A percentile compares a stretch with the other conserved stretches of the same genome.
These are phyloP conservation scores for Vaccinium corymbosum DNA, from an alignment of 148 eudicot genomes.

Conservation along the genomic window DNA sequence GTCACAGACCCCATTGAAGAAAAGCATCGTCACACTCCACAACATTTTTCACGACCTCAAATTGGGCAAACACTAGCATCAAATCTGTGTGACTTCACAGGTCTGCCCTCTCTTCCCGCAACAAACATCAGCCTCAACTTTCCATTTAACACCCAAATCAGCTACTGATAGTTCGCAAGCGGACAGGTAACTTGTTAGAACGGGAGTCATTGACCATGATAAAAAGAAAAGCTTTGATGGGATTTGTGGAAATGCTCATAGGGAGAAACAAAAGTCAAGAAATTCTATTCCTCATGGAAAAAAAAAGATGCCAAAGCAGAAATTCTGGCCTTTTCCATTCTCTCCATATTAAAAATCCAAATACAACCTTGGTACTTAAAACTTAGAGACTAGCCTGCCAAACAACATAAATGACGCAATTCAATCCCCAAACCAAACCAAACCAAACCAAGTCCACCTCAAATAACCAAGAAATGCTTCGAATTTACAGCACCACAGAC, in stretches of 20 bases:
- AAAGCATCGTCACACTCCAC: neutral
- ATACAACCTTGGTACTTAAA: neutral
- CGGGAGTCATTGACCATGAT: neutral
- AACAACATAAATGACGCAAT: neutral
- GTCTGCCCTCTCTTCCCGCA: neutral
- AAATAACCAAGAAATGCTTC: neutral
- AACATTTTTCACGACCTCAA: neutral
- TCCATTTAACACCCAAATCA: neutral
- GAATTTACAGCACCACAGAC: neutral
- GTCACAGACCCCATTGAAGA: neutral
- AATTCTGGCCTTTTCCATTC: neutral
- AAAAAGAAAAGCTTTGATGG: neutral
- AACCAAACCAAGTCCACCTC: neutral
- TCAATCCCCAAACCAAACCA: slow-evolving; percentile 6
- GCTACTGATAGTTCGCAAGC: neutral
- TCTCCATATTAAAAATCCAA: neutral
- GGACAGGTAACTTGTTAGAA: neutral
- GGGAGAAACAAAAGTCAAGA: neutral
- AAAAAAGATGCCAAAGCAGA: neutral
- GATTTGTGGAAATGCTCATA: neutral
- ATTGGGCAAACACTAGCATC: neutral
- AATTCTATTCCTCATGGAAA: neutral
- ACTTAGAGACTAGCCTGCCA: neutral
- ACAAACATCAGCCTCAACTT: neutral
- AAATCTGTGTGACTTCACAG: neutral